A percentile compares a stretch with the other conserved stretches of the same genome.
phyloP scores from a whole-genome alignment of 805 yeast genomes.

The Spathaspora girioi region DNA sequence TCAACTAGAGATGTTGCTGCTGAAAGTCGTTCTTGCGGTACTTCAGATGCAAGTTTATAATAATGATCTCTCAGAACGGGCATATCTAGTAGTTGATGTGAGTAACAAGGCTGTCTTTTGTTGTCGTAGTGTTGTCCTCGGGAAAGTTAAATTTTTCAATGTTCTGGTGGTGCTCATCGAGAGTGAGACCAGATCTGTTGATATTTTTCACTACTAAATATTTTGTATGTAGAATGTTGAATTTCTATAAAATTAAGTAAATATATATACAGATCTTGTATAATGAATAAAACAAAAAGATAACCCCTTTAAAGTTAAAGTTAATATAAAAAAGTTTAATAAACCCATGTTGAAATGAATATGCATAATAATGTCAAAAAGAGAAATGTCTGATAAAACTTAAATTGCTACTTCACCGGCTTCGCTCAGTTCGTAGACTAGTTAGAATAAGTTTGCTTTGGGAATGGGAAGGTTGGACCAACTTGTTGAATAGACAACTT shows the following conservation, averaged over 20 bases:
- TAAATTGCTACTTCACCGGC: no score
- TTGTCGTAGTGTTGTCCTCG: neutral
- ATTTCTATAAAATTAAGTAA: neutral
- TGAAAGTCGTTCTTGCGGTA: constrained; percentile 64
- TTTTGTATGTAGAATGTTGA: neutral
- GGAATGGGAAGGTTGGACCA: constrained; percentile 92
- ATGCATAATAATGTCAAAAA: neutral
- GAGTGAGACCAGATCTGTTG: neutral
- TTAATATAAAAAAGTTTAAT: neutral
- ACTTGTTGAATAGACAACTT: constrained; percentile 84
- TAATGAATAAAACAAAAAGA: no score
- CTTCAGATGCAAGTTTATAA: constrained; percentile 72
- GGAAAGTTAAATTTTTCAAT: neutral
- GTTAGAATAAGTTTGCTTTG: constrained; percentile 49
- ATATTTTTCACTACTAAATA: neutral
- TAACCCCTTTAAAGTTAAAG: neutral
- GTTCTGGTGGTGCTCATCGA: neutral
- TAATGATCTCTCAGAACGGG: constrained; percentile 70
- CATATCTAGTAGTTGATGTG: constrained; percentile 20
- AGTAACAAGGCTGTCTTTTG: neutral
- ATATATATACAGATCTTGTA: neutral
- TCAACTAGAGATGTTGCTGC: constrained; percentile 67
- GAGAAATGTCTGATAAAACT: neutral
- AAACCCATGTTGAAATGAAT: constrained; percentile 2
- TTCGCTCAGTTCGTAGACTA: neutral